These are phyloP conservation scores for Centaurea solstitialis DNA, from an alignment of 129 eudicot species.

Conservation along the genomic window DNA sequence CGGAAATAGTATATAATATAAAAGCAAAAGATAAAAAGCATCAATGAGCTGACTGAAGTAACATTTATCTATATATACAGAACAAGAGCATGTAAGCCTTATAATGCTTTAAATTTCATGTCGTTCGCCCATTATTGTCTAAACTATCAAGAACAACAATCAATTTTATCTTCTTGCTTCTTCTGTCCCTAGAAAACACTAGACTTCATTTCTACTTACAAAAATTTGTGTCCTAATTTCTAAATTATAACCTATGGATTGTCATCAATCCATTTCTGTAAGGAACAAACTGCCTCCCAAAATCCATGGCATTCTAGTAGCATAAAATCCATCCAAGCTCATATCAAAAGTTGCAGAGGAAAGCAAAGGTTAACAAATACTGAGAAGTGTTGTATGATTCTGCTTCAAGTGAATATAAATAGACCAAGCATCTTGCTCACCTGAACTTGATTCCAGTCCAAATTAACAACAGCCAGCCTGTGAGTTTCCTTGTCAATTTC, in stretches of 20 bases:
- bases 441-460: slow-evolving; percentile 94
- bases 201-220: not conserved
- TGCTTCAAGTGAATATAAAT: not conserved
- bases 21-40: not conserved
- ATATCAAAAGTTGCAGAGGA: not conserved
- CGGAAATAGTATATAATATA: not conserved
- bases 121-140: not conserved
- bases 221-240: not conserved
- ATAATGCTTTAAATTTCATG: not conserved
- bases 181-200: not conserved
- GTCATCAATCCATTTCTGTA: not conserved
- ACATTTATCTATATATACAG: not conserved
- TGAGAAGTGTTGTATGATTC: too few species aligned
- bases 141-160: not conserved
- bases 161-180: not conserved
- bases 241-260: not conserved
- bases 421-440: slow-evolving; percentile 26
- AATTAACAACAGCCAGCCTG: slow-evolving; percentile 78
- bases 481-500: slow-evolving; percentile 81
- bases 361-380: not conserved
- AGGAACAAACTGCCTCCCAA: not conserved
- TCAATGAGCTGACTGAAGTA: not conserved
- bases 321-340: not conserved
- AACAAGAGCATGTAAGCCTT: not conserved
- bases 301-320: not conserved